A percentile compares a stretch with the other conserved stretches of the same genome.
phyloP scores from a whole-genome alignment of 139 green algal species.

The Micractinium conductrix region DNA sequence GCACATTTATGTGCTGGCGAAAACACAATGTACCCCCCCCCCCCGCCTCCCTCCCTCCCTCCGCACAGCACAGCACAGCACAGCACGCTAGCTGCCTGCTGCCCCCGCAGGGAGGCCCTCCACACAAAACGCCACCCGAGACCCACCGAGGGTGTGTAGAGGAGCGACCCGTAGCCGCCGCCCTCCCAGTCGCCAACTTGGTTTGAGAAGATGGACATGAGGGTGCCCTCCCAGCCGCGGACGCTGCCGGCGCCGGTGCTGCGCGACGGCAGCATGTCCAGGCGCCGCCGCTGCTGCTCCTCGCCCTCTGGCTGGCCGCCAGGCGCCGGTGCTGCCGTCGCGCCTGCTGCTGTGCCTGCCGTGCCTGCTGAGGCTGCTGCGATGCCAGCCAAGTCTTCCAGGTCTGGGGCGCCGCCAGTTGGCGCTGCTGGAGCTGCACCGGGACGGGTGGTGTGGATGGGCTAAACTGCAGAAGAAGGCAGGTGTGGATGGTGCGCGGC shows the following conservation, averaged over 20 bases:
- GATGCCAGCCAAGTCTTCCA: constrained; percentile 18
- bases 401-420: not conserved
- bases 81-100: not conserved
- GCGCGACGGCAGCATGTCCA: not conserved
- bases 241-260: constrained; percentile 22
- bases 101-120: not conserved
- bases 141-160: constrained; percentile 46
- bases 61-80: no score
- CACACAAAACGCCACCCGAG: not conserved
- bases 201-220: constrained; percentile 61
- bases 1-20: no score
- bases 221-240: constrained; percentile 49
- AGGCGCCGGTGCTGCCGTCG: not conserved
- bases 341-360: not conserved
- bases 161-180: constrained; percentile 64
- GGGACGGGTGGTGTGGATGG: no score
- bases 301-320: not conserved
- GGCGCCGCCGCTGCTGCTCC: not conserved
- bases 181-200: constrained; percentile 61
- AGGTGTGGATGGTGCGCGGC: no score
- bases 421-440: not conserved
- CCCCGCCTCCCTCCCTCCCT: no score
- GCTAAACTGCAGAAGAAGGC: no score
- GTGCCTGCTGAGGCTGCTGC: not conserved
- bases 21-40: no score